These are phyloP conservation scores for Cucumis cinereus DNA, from an alignment of 306 rosid species.

Conservation along the genomic window DNA sequence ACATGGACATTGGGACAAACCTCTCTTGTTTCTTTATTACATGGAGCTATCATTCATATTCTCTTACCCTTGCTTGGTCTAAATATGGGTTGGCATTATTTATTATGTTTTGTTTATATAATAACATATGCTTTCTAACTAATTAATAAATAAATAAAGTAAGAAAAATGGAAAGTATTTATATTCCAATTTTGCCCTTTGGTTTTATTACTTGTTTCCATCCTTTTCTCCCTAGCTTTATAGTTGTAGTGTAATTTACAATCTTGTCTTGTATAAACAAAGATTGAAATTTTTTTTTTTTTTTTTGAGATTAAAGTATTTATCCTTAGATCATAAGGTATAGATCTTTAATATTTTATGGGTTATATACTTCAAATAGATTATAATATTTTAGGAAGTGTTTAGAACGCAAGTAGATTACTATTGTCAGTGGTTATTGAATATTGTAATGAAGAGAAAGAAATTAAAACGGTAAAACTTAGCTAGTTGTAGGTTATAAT, in stretches of 20 bases:
- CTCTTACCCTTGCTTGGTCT: neutral
- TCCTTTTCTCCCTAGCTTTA: neutral
- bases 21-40: neutral
- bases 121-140: neutral
- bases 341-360: neutral
- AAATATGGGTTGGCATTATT: neutral
- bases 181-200: neutral
- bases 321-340: neutral
- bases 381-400: neutral
- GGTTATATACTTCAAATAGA: neutral
- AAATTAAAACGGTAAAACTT: no score
- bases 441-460: no score
- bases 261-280: neutral
- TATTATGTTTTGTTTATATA: neutral
- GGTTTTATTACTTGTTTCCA: neutral
- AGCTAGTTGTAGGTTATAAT: no score
- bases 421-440: no score
- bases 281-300: neutral
- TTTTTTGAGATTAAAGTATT: neutral
- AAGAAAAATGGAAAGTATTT: neutral
- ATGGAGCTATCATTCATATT: neutral
- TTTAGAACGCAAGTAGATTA: no score
- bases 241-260: neutral
- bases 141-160: neutral
- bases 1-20: slow-evolving; percentile 1